Base-by-base conservation (phyloP, 495 filamentous ascomycete species). In the Aspergillus ostianus region DNA sequence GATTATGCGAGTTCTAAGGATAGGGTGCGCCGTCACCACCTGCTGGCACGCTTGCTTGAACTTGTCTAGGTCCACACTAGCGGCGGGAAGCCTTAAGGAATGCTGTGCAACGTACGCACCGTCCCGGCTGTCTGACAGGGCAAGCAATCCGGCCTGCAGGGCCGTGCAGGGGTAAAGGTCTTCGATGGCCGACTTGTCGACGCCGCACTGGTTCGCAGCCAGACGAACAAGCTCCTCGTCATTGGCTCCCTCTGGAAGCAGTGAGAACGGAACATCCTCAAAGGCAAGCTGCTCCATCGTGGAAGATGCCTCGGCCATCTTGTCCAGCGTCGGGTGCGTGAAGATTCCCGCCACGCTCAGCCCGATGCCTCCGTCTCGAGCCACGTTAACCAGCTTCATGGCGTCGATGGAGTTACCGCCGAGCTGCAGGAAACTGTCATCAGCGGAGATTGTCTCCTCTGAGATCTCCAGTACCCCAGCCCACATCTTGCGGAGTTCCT, bases 121-220 rank as follows among this genome's bases (percentile, higher is more conserved):
- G 4, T 53, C 44, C 0, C 61, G 59, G 41, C 68, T 70, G 41
- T 61, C 60, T 0, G 81, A 79, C 6, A 84, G 64, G 1, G 79
- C 76, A 66, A 85, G 74, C 10, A 87, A 71, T 2, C 79, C 84
- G 61, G 84, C 83, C 66, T 87, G 84, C n/a, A 86, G 61, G 6
- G 84, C 77, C 0, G 82, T 85, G 67, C 82, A 85, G n/a, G 84
- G 61, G 26, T 59, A 64, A 15, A 64, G 48, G 32, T 64, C 61
- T 20, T 64, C 52, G 52, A 65, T 57, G 2, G 29, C 29, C 1
- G 52, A 44, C 13, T 55, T 15, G 13, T 21, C 8, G 18, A 67
- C 60, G 7, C 21, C 30, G 41, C 64, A 67, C 26, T 55, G 53
- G 26, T 18, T 29, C 3, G 58, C 57, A 8, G 57, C 61, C 4